phyloP scores from a whole-genome alignment of 2,329 filamentous ascomycete genomes.

The Amesomyces nigricolor region DNA sequence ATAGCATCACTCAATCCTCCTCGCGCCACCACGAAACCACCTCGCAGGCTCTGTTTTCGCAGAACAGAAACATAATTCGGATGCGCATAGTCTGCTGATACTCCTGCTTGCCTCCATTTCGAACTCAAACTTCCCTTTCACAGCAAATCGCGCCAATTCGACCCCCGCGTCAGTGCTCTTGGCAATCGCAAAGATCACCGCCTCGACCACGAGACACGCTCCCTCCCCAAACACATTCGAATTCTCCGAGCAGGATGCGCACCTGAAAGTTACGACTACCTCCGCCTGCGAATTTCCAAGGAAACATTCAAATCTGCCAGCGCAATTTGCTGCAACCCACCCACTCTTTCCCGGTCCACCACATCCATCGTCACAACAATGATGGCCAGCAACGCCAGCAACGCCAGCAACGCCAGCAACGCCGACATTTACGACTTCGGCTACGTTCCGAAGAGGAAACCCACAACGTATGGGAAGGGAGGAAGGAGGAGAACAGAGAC shows the following conservation, averaged over 20 bases:
- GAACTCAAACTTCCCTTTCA: not conserved
- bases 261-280: not conserved
- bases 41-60: not conserved
- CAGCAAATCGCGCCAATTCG: not conserved
- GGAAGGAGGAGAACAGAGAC: slow-evolving; percentile 23
- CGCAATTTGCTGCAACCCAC: not conserved
- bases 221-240: not conserved
- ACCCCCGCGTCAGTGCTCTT: not conserved
- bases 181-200: not conserved
- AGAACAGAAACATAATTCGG: not conserved
- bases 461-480: slow-evolving; percentile 30
- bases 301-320: not conserved
- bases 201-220: not conserved
- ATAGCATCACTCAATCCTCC: not conserved
- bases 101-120: not conserved
- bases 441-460: slow-evolving; percentile 28
- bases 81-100: not conserved
- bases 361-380: not conserved
- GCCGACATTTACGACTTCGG: slow-evolving; percentile 20
- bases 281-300: no score
- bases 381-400: slow-evolving; percentile 20
- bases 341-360: not conserved
- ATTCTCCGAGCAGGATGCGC: not conserved
- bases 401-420: slow-evolving; percentile 16
- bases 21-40: not conserved